Percentiles rank a stretch among this genome's conserved stretches.
Conservation (phyloP, 177 flowering plant species). For the Vitis hybrid region DNA sequence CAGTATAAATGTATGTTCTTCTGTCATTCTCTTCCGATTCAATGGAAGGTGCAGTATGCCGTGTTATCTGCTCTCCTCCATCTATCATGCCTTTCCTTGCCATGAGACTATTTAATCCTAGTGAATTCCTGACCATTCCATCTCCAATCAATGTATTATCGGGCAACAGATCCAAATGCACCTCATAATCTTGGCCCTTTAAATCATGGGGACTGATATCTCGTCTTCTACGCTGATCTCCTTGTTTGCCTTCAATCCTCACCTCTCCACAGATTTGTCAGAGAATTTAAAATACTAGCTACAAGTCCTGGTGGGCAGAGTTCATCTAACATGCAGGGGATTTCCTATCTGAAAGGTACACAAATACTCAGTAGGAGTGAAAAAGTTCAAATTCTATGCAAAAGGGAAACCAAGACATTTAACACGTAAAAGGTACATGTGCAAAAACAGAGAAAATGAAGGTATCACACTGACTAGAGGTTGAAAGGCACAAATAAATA, state of each 20-base stretch:
- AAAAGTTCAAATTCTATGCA: background rate
- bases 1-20: background rate
- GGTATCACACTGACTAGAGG: background rate
- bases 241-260: background rate
- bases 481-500: background rate
- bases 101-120: background rate
- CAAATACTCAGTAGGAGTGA: constrained; percentile 1
- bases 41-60: background rate
- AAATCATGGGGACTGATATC: background rate
- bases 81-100: background rate
- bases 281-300: constrained; percentile 14
- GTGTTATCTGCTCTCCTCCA: background rate
- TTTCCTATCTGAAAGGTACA: constrained; percentile 22
- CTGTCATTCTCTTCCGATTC: background rate
- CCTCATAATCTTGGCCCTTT: background rate
- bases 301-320: constrained; percentile 5
- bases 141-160: background rate
- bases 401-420: background rate
- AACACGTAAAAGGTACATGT: background rate
- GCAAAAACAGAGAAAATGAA: background rate
- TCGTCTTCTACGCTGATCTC: background rate
- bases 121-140: background rate
- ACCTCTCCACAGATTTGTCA: background rate
- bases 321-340: constrained; percentile 4
- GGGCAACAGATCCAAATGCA: background rate